Conservation (phyloP, 768 basidiomycete genomes). For the Macrolepiota dolichaula region DNA sequence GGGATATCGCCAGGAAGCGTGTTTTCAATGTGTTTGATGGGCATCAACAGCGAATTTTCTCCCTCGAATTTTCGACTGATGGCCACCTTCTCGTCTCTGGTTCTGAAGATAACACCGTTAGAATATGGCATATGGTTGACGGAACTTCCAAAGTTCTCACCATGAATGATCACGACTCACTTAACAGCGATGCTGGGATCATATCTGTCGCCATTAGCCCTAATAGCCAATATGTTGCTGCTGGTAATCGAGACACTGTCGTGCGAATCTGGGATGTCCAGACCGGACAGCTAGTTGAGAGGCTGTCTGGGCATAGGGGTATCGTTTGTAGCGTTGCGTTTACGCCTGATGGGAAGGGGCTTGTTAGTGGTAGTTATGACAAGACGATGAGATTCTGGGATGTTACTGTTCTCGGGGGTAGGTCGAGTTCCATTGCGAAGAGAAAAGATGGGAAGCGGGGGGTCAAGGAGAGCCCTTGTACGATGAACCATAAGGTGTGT, state of each 20-base stretch:
- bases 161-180: conserved; percentile 40
- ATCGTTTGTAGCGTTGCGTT: conserved; percentile 88
- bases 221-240: conserved; percentile 60
- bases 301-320: conserved; percentile 71
- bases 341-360: conserved; percentile 89
- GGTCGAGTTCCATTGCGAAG: conserved; percentile 36
- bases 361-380: too few relatives aligned
- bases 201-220: conserved; percentile 74
- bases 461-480: conserved; percentile 40
- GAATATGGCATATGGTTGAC: conserved; percentile 40
- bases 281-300: conserved; percentile 61
- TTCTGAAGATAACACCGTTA: conserved; percentile 57
- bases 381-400: too few relatives aligned
- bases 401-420: conserved; percentile 68
- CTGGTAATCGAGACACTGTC: conserved; percentile 64
- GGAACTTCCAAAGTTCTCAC: conserved; percentile 37
- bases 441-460: too few relatives aligned
- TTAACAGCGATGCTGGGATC: conserved; percentile 51
- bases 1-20: conserved; percentile 78
- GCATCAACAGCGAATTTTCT: conserved; percentile 89
- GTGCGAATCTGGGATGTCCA: conserved; percentile 76
- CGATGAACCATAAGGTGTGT: conserved; percentile 78
- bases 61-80: conserved; percentile 81
- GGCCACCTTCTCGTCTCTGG: conserved; percentile 84
- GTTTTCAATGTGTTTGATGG: conserved; percentile 79